Evolutionary conservation across 202 grass and related monocot species (phyloP), one percentile per base, ranked within the genome.

Genomic region (Elaeis oleifera): DNA sequence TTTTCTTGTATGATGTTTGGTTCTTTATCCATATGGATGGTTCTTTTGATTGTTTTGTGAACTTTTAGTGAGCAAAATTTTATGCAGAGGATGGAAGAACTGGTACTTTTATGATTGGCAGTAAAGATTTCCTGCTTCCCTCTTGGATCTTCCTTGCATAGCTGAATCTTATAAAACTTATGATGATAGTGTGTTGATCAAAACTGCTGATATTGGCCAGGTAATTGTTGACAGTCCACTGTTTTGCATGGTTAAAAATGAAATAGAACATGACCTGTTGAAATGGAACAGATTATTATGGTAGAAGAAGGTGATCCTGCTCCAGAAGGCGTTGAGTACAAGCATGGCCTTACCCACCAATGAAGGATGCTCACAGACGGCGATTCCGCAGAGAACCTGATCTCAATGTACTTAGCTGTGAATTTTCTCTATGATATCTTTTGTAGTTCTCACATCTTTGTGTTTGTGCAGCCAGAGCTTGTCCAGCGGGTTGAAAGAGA

Each of bases 81-180:
- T 17, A 13, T 85, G 4, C 63, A 96, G 90, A 90, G 78, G 86
- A 96, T 78, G 91, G 87, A 69, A 87, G 87, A 77, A 89, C 68
- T 70, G 91, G 91, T n/a, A 85, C 87, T 51, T 96, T 96, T 83
- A 90, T 61, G 78, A 90, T 90, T n/a, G 87, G 81, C n/a, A 71
- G 81, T 59, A 76, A 96, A 83, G 68, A 29, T 91, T 96, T 74
- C 79, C 84, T 29, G 84, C 84, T 50, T 91, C 87, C 63, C 87
- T 91, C 7, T 83, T 96, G 64, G 92, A 96, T 90, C 74, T 96
- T 16, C 87, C 91, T 3, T 58, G 76, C 5, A 69, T 91, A 27
- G 77, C 90, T 44, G 91, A 91, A 69, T 91, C 92, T 0, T 90
- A 85, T 59, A 96, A 96, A 70, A 96, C 92, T 5, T 96, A 96